Evolutionary conservation across 2,329 filamentous ascomycete genomes (phyloP).

Genomic region (Colletotrichum aenigma): DNA sequence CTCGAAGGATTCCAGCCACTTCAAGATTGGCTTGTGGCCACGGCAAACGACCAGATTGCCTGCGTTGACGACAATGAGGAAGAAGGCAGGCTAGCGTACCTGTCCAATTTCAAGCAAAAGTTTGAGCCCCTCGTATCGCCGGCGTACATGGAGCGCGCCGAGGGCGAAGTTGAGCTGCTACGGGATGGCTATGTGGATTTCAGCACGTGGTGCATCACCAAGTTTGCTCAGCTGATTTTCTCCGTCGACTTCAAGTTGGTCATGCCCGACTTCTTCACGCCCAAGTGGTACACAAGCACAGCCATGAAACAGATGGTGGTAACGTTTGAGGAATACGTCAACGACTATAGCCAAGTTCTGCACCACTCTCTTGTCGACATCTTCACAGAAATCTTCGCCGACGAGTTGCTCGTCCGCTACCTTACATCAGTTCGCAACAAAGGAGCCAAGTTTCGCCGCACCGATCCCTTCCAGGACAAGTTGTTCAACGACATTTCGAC

Average conservation of each 20-base stretch:
- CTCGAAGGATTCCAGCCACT: conserved; percentile 76
- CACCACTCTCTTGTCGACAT: conserved; percentile 90
- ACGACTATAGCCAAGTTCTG: conserved; percentile 83
- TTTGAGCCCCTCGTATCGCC: conserved; percentile 82
- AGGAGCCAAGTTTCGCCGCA: conserved; percentile 83
- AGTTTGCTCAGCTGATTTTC: conserved; percentile 89
- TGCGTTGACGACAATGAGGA: conserved; percentile 94
- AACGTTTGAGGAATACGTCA: conserved; percentile 93
- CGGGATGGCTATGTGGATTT: conserved; percentile 95
- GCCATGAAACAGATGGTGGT: conserved; percentile 93
- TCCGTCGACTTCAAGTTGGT: conserved; percentile 85
- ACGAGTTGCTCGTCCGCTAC: conserved; percentile 88
- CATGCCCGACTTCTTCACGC: conserved; percentile 88
- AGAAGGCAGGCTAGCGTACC: conserved; percentile 76
- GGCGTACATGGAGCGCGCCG: conserved; percentile 77
- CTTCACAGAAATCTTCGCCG: conserved; percentile 89
- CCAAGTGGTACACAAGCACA: conserved; percentile 83
- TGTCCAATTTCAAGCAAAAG: conserved; percentile 84
- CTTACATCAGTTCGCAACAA: conserved; percentile 86
- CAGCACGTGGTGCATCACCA: conserved; percentile 87
- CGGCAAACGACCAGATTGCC: conserved; percentile 97
- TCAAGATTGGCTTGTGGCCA: conserved; percentile 95
- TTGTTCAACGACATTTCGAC: conserved; percentile 91
- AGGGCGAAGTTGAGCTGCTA: conserved; percentile 74
- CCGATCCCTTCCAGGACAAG: conserved; percentile 89